These are phyloP conservation scores for Ehretia macrophylla DNA, from an alignment of 257 asterid genomes.

Conservation along the genomic window DNA sequence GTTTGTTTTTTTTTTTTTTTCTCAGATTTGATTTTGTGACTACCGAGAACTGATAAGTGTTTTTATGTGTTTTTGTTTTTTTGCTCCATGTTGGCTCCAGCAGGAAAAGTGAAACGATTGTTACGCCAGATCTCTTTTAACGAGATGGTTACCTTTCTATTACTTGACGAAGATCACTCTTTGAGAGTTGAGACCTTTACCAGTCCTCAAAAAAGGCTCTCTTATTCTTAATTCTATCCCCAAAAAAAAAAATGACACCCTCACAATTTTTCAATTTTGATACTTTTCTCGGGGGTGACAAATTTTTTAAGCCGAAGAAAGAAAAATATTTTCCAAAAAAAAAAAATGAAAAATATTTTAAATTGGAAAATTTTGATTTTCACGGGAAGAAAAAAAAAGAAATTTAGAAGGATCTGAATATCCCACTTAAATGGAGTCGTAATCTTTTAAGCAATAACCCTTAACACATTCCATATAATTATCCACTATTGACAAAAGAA, in stretches of 20 bases:
- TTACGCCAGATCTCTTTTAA: constrained; percentile 55
- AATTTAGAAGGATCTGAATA: too few relatives aligned
- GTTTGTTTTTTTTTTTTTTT: constrained; percentile 7
- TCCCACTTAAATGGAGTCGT: not conserved
- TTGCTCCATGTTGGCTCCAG: constrained; percentile 59
- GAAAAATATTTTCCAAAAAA: too few relatives aligned
- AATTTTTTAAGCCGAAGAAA: too few relatives aligned
- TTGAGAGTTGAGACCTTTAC: constrained; percentile 35
- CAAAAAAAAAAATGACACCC: too few relatives aligned
- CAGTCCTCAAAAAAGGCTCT: constrained; percentile 7
- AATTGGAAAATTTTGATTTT: not conserved
- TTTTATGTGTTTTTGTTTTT: constrained; percentile 6
- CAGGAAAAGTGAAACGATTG: constrained; percentile 65
- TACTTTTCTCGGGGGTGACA: too few relatives aligned
- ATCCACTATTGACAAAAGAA: not conserved
- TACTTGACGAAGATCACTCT: constrained; percentile 40
- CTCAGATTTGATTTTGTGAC: constrained; percentile 13
- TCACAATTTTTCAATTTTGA: too few relatives aligned
- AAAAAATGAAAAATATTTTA: too few relatives aligned
- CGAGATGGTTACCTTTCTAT: constrained; percentile 67
- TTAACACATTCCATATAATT: too few relatives aligned
- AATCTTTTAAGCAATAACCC: constrained; percentile 8
- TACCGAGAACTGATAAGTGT: constrained; percentile 65
- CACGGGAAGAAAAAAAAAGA: not conserved
- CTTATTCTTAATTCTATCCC: too few relatives aligned